These are phyloP conservation scores for Backusella sp. DNA, from an alignment of 192 early-diverging fungal species.

Conservation along the genomic window DNA sequence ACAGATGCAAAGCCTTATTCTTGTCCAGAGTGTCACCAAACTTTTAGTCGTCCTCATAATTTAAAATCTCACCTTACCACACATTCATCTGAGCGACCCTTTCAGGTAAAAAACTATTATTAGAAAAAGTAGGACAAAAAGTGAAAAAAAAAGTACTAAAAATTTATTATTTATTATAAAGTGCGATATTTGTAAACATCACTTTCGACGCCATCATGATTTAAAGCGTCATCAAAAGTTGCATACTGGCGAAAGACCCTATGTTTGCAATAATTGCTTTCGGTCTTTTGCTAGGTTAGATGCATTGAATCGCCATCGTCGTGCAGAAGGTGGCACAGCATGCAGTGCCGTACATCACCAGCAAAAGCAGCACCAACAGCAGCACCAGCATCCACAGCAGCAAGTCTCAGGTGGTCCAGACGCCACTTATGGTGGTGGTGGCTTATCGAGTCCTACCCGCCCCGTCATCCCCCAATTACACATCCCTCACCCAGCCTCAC, in stretches of 20 bases:
- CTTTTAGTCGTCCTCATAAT: conserved; percentile 30
- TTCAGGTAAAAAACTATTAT: conserved; percentile 20
- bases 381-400: conserved; percentile 3
- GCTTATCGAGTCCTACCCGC: not conserved
- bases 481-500: conserved; percentile 20
- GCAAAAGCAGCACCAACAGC: conserved; percentile 17
- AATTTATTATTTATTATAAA: conserved; percentile 17
- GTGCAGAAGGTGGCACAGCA: conserved; percentile 40
- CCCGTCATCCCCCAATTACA: conserved; percentile 13
- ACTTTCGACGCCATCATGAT: conserved; percentile 77
- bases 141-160: not conserved
- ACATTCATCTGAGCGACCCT: conserved; percentile 30
- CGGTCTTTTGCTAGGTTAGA: conserved; percentile 80
- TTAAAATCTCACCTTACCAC: conserved; percentile 35
- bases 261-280: conserved; percentile 67
- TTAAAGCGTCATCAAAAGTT: conserved; percentile 83
- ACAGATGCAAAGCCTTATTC: conserved; percentile 17
- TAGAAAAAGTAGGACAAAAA: not conserved
- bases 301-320: conserved; percentile 72
- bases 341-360: conserved; percentile 21
- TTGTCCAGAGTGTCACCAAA: conserved; percentile 29
- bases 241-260: conserved; percentile 75
- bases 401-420: conserved; percentile 8
- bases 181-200: conserved; percentile 31
- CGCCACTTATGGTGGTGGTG: conserved; percentile 11